Evolutionary conservation across 805 yeast genomes (phyloP), one percentile per base, ranked within the genome.

Genomic region (Ogataea philodendri): DNA sequence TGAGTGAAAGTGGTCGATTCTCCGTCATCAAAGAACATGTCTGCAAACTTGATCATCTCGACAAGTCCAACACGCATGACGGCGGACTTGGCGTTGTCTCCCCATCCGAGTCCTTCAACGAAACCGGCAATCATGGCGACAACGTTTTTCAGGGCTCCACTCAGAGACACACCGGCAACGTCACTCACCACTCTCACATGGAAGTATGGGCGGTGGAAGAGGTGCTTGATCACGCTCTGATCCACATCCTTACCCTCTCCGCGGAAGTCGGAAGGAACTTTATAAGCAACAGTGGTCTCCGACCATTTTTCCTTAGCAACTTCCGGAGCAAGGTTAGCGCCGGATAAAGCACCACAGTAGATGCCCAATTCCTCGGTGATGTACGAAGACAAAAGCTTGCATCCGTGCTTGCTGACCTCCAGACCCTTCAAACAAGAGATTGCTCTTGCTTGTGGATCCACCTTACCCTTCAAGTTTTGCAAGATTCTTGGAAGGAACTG

Each of bases 71-170:
- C 83, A 68, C 98, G 78, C 89, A 90, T 94, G 54, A 93, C 81
- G 27, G 97, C 98, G 37, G 97, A 83, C 65, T 90, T 88, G 47
- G 98, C 97, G 62, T 93, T 93, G 65, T 88, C 96, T 63, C 98
- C 98, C 98, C 98, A 93, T 46, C 95, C 96, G 46, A 85, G 74
- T 52, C 98, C 98, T 65, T 87, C 95, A 45, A 90, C 97, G 59
- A 93, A 85, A 38, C 98, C 98, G 44, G 94, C 96, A 46, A 96
- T 94, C 57, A 88, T 70, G 22, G 98, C 98, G 45, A 90, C 90
- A 35, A 93, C 85, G 66, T 93, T 93, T 70, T 93, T 93, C 63
- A 93, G 75, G 8, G 98, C 98, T 59, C 98, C 98, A 27, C 96
- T 95, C 43, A 93, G 76, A 2, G 96, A 86, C 40, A 88, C 93